These are phyloP conservation scores for Fusarium subglutinans DNA, from an alignment of 2,329 filamentous ascomycete species.

Conservation along the genomic window DNA sequence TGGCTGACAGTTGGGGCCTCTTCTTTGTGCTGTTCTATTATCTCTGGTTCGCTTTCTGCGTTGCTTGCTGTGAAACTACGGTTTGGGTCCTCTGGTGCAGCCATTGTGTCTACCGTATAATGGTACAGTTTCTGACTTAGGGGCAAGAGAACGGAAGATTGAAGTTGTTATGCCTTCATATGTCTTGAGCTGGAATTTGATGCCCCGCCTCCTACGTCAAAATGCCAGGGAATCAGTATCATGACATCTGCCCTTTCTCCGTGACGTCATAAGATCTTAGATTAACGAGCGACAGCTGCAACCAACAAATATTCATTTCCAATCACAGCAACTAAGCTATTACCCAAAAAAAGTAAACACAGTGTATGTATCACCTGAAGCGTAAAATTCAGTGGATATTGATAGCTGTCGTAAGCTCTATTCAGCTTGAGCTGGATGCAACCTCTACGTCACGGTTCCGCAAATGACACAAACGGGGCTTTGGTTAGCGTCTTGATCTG, in stretches of 20 bases:
- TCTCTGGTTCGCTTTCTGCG: slow-evolving; percentile 43
- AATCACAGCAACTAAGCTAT: background rate
- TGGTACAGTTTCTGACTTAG: no score
- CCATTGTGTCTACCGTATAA: background rate
- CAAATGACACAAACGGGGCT: slow-evolving; percentile 7
- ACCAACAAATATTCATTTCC: background rate
- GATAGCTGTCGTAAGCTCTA: background rate
- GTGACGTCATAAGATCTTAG: slow-evolving; percentile 28
- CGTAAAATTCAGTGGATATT: background rate
- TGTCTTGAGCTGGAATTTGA: slow-evolving; percentile 12
- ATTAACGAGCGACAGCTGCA: background rate
- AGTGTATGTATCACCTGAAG: background rate
- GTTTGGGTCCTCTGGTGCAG: slow-evolving; percentile 14
- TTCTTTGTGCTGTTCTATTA: slow-evolving; percentile 41
- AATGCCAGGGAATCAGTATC: slow-evolving; percentile 16
- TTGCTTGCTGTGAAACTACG: slow-evolving; percentile 25
- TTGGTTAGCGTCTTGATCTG: background rate
- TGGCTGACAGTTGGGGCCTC: slow-evolving; percentile 50
- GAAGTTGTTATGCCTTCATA: background rate
- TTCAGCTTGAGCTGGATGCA: background rate
- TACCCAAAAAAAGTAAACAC: background rate
- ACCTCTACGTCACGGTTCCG: slow-evolving; percentile 24
- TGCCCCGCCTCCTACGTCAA: slow-evolving; percentile 37
- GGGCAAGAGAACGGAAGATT: background rate
- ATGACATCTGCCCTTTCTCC: slow-evolving; percentile 4